Conservation (phyloP, 1,284 basidiomycete genomes). For the Cryptococcus deneoformans region DNA sequence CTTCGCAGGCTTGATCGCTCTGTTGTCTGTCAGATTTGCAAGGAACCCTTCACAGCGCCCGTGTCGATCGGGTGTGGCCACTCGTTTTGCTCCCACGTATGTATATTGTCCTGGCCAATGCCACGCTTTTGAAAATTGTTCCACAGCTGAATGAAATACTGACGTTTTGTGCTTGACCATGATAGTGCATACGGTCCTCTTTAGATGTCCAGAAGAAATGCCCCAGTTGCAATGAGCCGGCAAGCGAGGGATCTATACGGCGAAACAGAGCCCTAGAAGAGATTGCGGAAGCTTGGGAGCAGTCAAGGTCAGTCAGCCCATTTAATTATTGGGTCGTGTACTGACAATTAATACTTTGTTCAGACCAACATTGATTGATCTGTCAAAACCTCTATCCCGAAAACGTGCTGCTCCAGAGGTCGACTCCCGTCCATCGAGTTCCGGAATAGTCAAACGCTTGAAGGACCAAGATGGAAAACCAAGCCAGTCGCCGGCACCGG, state of each 20-base stretch:
- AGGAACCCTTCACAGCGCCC: slow-evolving; percentile 38
- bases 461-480: neutral
- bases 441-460: slow-evolving; percentile 1
- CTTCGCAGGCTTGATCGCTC: slow-evolving; percentile 37
- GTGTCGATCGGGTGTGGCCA: slow-evolving; percentile 47
- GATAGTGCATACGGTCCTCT: slow-evolving; percentile 41
- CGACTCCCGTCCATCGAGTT: slow-evolving; percentile 14
- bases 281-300: slow-evolving; percentile 44
- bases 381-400: slow-evolving; percentile 13
- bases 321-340: neutral
- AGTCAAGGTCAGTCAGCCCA: slow-evolving; percentile 26
- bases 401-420: slow-evolving; percentile 19
- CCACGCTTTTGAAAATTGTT: no score
- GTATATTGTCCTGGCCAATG: slow-evolving; percentile 6
- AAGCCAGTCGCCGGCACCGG: neutral
- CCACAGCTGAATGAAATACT: neutral
- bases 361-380: slow-evolving; percentile 19
- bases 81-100: slow-evolving; percentile 47
- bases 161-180: neutral
- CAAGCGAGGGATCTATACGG: slow-evolving; percentile 36
- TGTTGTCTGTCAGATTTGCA: slow-evolving; percentile 43
- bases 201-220: slow-evolving; percentile 37
- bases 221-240: slow-evolving; percentile 37
- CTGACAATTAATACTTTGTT: neutral
- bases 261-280: slow-evolving; percentile 46